Evolutionary conservation across 306 rosid species (phyloP).

Genomic region (Crotalaria pallida): DNA sequence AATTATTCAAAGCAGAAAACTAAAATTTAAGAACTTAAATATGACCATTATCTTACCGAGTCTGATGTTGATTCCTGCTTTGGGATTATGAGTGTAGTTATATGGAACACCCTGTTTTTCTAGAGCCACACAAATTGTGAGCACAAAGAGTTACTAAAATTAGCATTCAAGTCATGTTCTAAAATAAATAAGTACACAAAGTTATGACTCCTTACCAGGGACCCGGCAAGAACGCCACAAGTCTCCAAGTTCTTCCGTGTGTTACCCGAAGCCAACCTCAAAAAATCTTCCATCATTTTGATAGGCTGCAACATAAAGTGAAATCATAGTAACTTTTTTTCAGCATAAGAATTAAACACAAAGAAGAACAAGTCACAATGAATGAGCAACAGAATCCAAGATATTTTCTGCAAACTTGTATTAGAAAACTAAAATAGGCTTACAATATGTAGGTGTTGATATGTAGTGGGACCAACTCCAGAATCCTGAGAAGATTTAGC

Average conservation of each 20-base stretch:
- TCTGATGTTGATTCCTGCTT: conserved; percentile 98
- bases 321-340: conserved; percentile 13
- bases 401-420: neutral
- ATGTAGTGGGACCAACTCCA: conserved; percentile 43
- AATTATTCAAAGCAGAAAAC: conserved; percentile 6
- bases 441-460: conserved; percentile 84
- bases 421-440: conserved; percentile 28
- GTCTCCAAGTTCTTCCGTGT: conserved; percentile 85
- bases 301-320: conserved; percentile 61
- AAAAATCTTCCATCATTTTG: conserved; percentile 88
- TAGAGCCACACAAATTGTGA: conserved; percentile 43
- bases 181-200: conserved; percentile 12
- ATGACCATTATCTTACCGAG: conserved; percentile 57
- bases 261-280: conserved; percentile 80
- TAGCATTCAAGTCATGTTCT: conserved; percentile 24
- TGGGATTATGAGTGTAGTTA: conserved; percentile 88
- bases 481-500: conserved; percentile 61
- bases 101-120: conserved; percentile 94
- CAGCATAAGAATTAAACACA: conserved; percentile 11
- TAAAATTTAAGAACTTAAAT: conserved; percentile 9
- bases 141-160: conserved; percentile 23
- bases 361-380: conserved; percentile 11
- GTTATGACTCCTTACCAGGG: conserved; percentile 58
- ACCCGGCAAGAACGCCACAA: conserved; percentile 94
- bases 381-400: conserved; percentile 19